These are phyloP conservation scores for Alloascoidea hylecoeti DNA, from an alignment of 805 yeast species.

Conservation along the genomic window DNA sequence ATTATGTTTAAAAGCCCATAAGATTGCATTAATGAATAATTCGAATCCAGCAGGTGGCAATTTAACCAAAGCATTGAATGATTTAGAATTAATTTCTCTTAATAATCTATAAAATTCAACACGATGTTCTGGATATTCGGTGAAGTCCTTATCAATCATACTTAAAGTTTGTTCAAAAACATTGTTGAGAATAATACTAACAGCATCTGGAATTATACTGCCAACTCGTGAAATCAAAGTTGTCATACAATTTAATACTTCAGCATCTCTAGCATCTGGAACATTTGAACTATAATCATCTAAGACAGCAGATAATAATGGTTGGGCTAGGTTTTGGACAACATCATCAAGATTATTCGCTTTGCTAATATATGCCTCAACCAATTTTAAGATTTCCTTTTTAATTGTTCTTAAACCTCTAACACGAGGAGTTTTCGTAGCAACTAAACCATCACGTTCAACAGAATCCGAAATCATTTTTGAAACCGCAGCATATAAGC, in stretches of 20 bases:
- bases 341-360: slow-evolving; percentile 70
- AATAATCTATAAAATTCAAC: slow-evolving; percentile 88
- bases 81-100: slow-evolving; percentile 73
- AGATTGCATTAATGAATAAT: slow-evolving; percentile 79
- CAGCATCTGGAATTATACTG: slow-evolving; percentile 76
- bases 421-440: slow-evolving; percentile 90
- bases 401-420: slow-evolving; percentile 93
- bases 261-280: slow-evolving; percentile 96
- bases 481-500: slow-evolving; percentile 79
- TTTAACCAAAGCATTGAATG: slow-evolving; percentile 76
- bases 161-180: slow-evolving; percentile 90
- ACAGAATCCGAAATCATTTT: slow-evolving; percentile 72
- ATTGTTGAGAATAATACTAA: slow-evolving; percentile 72
- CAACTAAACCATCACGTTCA: slow-evolving; percentile 68
- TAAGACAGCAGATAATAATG: slow-evolving; percentile 69
- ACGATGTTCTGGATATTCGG: slow-evolving; percentile 96
- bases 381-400: slow-evolving; percentile 79
- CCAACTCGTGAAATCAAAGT: slow-evolving; percentile 84
- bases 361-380: slow-evolving; percentile 78
- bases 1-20: slow-evolving; percentile 98
- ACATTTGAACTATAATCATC: slow-evolving; percentile 83
- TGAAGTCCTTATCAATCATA: slow-evolving; percentile 91
- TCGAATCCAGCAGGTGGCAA: slow-evolving; percentile 89
- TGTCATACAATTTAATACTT: slow-evolving; percentile 89
- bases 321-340: slow-evolving; percentile 70